Conservation (phyloP, 768 basidiomycete species). For the Leccinum incarnatum region DNA sequence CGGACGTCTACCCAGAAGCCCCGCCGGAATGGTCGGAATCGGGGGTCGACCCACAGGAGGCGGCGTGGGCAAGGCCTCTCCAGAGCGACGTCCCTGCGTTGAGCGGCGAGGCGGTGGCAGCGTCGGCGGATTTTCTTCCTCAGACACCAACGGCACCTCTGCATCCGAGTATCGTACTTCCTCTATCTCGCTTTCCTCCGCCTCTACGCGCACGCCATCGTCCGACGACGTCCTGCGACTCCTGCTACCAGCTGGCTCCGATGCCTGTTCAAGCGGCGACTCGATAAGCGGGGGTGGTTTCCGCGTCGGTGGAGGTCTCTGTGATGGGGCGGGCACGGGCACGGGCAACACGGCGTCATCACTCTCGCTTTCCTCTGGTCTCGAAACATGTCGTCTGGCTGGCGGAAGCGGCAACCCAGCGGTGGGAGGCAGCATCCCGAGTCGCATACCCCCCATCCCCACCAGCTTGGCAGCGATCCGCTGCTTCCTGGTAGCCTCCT, state of each 20-base stretch:
- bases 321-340: conserved; percentile 32
- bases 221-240: no score
- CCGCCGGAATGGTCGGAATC: conserved; percentile 35
- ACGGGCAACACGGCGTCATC: conserved; percentile 28
- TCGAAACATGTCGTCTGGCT: conserved; percentile 14
- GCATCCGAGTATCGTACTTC: no score
- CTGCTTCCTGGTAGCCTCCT: conserved; percentile 53
- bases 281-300: conserved; percentile 30
- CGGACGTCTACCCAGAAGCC: conserved; percentile 33
- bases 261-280: no score
- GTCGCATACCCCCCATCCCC: conserved; percentile 55
- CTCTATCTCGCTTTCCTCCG: no score
- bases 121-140: conserved; percentile 41
- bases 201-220: no score
- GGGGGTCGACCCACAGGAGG: conserved; percentile 39
- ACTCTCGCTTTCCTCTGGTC: conserved; percentile 31
- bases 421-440: conserved; percentile 49
- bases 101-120: conserved; percentile 51
- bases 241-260: no score
- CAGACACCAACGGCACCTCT: no score
- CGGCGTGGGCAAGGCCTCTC: conserved; percentile 41
- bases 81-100: conserved; percentile 21
- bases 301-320: conserved; percentile 28
- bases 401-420: conserved; percentile 15
- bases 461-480: conserved; percentile 55